Evolutionary conservation across 179 eudicot species (phyloP).

Genomic region (Beta corolliflora): DNA sequence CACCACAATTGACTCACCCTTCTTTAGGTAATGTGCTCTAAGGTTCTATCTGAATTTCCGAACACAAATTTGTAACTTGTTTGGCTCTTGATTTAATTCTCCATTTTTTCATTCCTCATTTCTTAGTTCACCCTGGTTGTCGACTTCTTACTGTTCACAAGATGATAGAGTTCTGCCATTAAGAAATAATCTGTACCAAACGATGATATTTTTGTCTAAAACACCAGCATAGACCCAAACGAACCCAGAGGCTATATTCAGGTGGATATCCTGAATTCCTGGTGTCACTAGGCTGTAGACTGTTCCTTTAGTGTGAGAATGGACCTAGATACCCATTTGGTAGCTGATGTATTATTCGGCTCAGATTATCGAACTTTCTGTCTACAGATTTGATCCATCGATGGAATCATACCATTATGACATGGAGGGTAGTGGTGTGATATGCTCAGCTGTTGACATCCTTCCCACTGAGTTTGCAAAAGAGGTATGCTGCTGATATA

Average conservation of each 20-base stretch:
- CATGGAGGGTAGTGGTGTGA: conserved; percentile 80
- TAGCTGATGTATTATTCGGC: not conserved
- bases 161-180: not conserved
- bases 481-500: conserved; percentile 54
- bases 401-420: conserved; percentile 68
- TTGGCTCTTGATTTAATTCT: not conserved
- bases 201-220: not conserved
- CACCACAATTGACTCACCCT: conserved; percentile 87
- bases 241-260: not conserved
- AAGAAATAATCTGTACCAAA: not conserved
- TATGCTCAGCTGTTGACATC: conserved; percentile 90
- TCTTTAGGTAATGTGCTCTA: conserved; percentile 64
- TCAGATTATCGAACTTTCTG: conserved; percentile 1
- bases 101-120: not conserved
- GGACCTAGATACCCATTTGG: not conserved
- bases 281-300: not conserved
- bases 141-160: not conserved
- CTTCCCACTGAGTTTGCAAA: conserved; percentile 98
- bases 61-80: conserved; percentile 6
- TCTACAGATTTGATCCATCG: conserved; percentile 72
- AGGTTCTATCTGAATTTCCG: not conserved
- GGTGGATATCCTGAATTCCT: not conserved
- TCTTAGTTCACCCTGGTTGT: not conserved
- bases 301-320: not conserved
- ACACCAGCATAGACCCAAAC: not conserved